Evolutionary conservation across 352 stramenopile species (phyloP), one percentile per base, ranked within the genome.

Genomic region (Phytophthora cryptogea): DNA sequence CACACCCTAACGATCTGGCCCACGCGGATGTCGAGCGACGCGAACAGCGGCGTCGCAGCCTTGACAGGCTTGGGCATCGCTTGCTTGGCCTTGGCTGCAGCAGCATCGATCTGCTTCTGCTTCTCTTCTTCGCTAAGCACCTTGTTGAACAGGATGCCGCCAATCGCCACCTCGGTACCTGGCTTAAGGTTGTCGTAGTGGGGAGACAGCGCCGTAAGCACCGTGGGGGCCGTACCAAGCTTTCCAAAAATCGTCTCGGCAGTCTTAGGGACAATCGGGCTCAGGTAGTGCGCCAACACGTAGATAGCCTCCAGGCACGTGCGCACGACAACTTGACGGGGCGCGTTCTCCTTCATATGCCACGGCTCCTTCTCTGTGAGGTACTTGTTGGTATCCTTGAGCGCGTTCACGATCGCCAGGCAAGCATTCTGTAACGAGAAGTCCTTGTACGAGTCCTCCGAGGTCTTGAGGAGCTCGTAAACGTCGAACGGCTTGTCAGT

Each of bases 291-390:
- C 4, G 92, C 80, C 36, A 99, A 81, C 31, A 96, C 84, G 76
- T 99, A 99, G 52, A 99, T 95, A 31, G 94, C 94, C 71, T 99
- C 97, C n/a, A 99, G 75, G 30, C 91, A 93, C 23, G 96, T 97
- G 32, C 97, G 95, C 28, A 99, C 95, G 42, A 98, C 83, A 13
- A 97, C 87, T 37, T 97, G 77, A 8, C 81, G 84, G 4, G 85
- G 69, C 64, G 95, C 89, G 41, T 98, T 86, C 49, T 95, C 88
- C 60, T 89, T 95, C 69, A 99, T 97, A 68, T 98, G 96, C 97
- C 97, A 99, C 41, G 97, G 97, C 55, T 96, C 97, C 68, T 97
- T 94, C 55, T 98, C 91, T 42, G 97, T 98, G 52, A 99, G 74
- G 72, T 99, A 99, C 66, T 98, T 97, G 78, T 99, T 99, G 8